Evolutionary conservation across 73 alveolate genomes (phyloP), one percentile per base, ranked within the genome.

Genomic region (Tetrahymena borealis): DNA sequence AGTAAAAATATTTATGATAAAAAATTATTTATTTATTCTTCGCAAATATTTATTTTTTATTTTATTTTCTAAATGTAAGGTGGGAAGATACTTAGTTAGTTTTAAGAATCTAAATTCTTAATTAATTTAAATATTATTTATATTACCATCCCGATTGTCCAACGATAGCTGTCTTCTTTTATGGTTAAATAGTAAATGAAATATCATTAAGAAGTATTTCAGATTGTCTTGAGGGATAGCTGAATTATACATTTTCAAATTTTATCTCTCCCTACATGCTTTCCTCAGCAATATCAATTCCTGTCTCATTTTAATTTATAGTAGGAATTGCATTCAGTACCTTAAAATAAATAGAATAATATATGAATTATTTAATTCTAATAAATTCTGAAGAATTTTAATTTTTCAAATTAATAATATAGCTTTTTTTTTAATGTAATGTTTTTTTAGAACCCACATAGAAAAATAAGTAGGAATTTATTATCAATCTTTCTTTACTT

Each of bases 131-230:
- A 28, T 90, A 96, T 90, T 37, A 94, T 28, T 36, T 78, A 91
- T 93, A 90, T 98, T 99, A 99, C 90, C 98, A 97, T 33, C 99
- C 99, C 38, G 98, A 95, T 20, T 96, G 92, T 3, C 99, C 99
- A n/a, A 98, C 98, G 38, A 98, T 93, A 13, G 98, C 99, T 7
- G 97, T 93, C 35, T 96, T 95, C 91, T 95, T 94, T 11, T 98
- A 98, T 6, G 96, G 96, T 38, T 92, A 94, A 24, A 97, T 40
- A 37, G 38, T 39, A 20, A 97, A 91, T 32, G 93, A 90, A 16
- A 96, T 90, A 77, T 94, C 78, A 78, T 96, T 94, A 77, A 97
- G 95, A 28, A 96, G 94, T 39, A 39, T 91, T 91, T 94, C 96
- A 36, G 95, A 94, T 98, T 98, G 9, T 90, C 98, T 94, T 36